Conservation (phyloP, 2,329 filamentous ascomycete genomes). For the Penicillium fuscoglaucum region DNA sequence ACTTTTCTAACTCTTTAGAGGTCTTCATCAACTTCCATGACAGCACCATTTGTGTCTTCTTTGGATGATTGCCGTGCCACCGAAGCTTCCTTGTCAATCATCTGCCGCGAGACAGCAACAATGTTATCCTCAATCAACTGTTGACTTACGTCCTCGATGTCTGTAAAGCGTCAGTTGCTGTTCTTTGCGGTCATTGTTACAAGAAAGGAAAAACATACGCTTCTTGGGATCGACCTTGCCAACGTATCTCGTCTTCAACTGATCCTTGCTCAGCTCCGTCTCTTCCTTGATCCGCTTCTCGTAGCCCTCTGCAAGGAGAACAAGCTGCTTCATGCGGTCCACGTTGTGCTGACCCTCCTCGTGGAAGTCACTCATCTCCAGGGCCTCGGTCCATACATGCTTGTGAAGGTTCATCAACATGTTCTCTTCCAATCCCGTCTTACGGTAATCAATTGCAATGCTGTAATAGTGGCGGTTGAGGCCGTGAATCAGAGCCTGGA, state of each 20-base stretch:
- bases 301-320: conserved; percentile 88
- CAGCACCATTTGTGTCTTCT: conserved; percentile 49
- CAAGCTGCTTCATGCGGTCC: conserved; percentile 82
- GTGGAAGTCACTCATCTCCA: conserved; percentile 96
- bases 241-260: conserved; percentile 97
- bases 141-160: conserved; percentile 94
- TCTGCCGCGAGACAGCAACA: conserved; percentile 93
- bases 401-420: conserved; percentile 99
- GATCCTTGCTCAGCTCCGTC: conserved; percentile 93
- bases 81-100: conserved; percentile 99
- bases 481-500: conserved; percentile 96
- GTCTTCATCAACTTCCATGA: conserved; percentile 70
- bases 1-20: conserved; percentile 37
- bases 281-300: conserved; percentile 99
- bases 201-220: conserved; percentile 53
- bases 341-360: conserved; percentile 81
- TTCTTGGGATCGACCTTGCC: conserved; percentile 99
- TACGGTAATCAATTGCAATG: conserved; percentile 96
- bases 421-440: conserved; percentile 96
- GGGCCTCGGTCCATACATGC: conserved; percentile 96
- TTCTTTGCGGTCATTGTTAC: neutral
- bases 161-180: conserved; percentile 38
- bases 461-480: conserved; percentile 99
- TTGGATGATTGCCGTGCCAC: conserved; percentile 65
- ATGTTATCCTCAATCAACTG: conserved; percentile 99